Evolutionary conservation across 148 eudicot species (phyloP), one percentile per base, ranked within the genome.

Genomic region (Talinum fruticosum): DNA sequence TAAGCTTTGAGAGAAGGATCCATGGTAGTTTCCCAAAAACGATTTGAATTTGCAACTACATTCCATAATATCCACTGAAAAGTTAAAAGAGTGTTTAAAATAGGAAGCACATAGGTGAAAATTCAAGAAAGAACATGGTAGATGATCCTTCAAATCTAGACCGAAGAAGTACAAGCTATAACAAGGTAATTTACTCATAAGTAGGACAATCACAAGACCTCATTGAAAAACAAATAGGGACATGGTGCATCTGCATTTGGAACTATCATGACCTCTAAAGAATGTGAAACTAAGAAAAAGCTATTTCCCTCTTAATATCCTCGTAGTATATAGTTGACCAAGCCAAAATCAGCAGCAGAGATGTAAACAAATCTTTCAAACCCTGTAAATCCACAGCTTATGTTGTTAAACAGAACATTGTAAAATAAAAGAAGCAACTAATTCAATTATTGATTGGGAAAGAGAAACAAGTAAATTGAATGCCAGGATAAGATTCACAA

Each of bases 341-440:
- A 64, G 15, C 97, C 97, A 84, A 87, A 92, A 83, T 88, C 97
- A 77, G 94, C 92, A 75, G 97, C 97, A 75, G 97, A 92, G 65
- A 92, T 84, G 76, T 92, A 92, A 47, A 90, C 90, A 84, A 87
- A 92, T 79, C 97, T 87, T 79, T 92, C 90, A 2, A 88, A 90
- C 34, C 94, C 97, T 92, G 85, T 66, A 87, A 68, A 74, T 68
- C 35, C 38, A 30, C 47, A 49, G 54, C 16, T 45, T 38, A 36
- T n/a, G n/a, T n/a, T 57, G 67, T 62, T 65, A 73, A 36, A 77
- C 54, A 66, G 57, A 76, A 72, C 62, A 53, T 33, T 34, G 18
- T 62, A 44, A 64, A 57, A 75, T 49, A 79, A 68, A 78, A 73
- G 29, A 49, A 71, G 13, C 18, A 36, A 36, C 53, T 26, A 67